Percentiles rank a stretch among this genome's conserved stretches.
Conservation (phyloP, 257 asterid genomes). For the Leptodermis oblonga region DNA sequence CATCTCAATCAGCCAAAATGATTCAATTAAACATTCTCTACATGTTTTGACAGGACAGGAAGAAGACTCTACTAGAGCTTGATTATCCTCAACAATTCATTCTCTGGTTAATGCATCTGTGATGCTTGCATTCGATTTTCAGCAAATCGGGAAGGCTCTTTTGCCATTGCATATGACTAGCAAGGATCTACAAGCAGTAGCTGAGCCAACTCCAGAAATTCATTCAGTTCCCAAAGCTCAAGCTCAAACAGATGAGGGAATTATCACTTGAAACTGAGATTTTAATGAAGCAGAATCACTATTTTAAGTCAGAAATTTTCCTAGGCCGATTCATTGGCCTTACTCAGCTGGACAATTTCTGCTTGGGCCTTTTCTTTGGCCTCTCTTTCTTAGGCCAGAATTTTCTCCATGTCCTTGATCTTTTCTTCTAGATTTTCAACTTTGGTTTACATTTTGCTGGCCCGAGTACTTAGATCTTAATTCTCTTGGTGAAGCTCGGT, state of each 20-base stretch:
- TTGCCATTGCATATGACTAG: conserved; percentile 49
- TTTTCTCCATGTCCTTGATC: no score
- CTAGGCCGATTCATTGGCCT: no score
- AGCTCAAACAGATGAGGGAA: conserved; percentile 28
- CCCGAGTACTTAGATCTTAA: no score
- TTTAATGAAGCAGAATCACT: no score
- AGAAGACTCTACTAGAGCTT: conserved; percentile 64
- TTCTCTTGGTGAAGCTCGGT: no score
- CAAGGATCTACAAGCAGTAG: conserved; percentile 55
- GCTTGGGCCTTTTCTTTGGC: no score
- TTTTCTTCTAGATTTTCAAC: no score
- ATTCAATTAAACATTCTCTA: conserved; percentile 1
- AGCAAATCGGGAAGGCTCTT: conserved; percentile 90
- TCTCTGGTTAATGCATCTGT: not conserved
- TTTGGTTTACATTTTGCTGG: no score
- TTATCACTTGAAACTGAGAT: no score
- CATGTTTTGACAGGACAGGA: conserved; percentile 69
- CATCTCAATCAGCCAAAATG: not conserved
- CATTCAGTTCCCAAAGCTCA: conserved; percentile 56
- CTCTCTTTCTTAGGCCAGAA: no score
- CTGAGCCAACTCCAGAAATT: conserved; percentile 41
- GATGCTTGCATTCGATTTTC: conserved; percentile 7
- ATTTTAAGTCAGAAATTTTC: no score
- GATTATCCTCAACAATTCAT: conserved; percentile 44
- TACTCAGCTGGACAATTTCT: no score